Evolutionary conservation across 345 rosid genomes (phyloP).

Genomic region (Gossypium stocksii): DNA sequence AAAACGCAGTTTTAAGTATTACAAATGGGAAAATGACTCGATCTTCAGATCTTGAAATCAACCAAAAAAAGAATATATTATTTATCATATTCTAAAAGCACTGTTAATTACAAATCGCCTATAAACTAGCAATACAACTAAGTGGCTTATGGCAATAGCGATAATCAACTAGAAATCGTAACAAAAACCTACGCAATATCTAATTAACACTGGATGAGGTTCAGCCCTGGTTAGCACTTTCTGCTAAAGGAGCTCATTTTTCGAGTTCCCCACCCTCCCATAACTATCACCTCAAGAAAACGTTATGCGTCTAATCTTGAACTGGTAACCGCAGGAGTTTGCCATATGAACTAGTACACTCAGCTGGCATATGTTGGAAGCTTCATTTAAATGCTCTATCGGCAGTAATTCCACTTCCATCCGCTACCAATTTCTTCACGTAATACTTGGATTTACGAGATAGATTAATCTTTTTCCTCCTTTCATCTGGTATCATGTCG

Average conservation of each 20-base stretch:
- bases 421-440: constrained; percentile 67
- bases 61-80: not conserved
- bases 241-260: not conserved
- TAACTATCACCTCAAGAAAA: too few species aligned
- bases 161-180: not conserved
- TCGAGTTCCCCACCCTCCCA: too few species aligned
- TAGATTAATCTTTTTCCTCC: constrained; percentile 68
- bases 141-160: not conserved
- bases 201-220: not conserved
- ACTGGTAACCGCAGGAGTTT: too few species aligned
- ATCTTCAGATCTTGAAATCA: not conserved
- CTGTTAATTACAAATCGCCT: not conserved
- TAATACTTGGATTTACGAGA: constrained; percentile 82
- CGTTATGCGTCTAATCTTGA: too few species aligned
- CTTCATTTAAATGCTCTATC: constrained; percentile 24
- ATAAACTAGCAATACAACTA: not conserved
- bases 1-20: not conserved
- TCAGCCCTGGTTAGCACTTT: not conserved
- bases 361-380: too few species aligned
- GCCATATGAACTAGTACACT: too few species aligned
- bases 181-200: not conserved
- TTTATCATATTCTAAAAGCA: not conserved
- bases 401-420: constrained; percentile 59
- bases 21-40: not conserved
- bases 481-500: constrained; percentile 60